phyloP scores from a whole-genome alignment of 1,284 basidiomycete genomes.

The Vanrija pseudolonga region DNA sequence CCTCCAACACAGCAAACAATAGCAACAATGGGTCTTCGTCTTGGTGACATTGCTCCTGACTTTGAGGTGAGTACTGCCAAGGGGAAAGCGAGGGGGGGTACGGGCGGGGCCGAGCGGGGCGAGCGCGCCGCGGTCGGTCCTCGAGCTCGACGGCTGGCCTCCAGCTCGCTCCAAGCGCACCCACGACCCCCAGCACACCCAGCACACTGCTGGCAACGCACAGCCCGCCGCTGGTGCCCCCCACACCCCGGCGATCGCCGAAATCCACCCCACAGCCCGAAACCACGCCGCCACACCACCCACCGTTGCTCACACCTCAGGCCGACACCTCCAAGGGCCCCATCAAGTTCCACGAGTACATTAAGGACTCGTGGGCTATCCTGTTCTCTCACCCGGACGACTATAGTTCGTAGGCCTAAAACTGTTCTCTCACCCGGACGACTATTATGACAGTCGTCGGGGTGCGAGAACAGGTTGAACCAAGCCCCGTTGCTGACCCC shows the following conservation, averaged over 20 bases:
- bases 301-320: constrained; percentile 61
- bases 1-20: constrained; percentile 1
- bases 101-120: too few species aligned
- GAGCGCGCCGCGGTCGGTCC: too few species aligned
- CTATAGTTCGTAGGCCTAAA: constrained; percentile 32
- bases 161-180: too few species aligned
- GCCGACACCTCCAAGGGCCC: constrained; percentile 66
- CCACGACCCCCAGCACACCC: too few species aligned
- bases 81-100: too few species aligned
- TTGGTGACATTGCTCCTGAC: constrained; percentile 44
- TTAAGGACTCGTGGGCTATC: constrained; percentile 82
- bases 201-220: neutral
- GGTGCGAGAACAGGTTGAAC: too few species aligned
- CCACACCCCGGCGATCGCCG: too few species aligned
- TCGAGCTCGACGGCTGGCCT: too few species aligned
- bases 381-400: constrained; percentile 90
- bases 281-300: too few species aligned
- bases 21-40: constrained; percentile 41
- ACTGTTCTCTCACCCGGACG: too few species aligned
- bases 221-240: neutral
- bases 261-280: too few species aligned
- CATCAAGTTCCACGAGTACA: constrained; percentile 82
- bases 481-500: constrained; percentile 67
- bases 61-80: constrained; percentile 28
- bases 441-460: too few species aligned